Evolutionary conservation across 148 eudicot species (phyloP).

Genomic region (Euryodendron excelsum): DNA sequence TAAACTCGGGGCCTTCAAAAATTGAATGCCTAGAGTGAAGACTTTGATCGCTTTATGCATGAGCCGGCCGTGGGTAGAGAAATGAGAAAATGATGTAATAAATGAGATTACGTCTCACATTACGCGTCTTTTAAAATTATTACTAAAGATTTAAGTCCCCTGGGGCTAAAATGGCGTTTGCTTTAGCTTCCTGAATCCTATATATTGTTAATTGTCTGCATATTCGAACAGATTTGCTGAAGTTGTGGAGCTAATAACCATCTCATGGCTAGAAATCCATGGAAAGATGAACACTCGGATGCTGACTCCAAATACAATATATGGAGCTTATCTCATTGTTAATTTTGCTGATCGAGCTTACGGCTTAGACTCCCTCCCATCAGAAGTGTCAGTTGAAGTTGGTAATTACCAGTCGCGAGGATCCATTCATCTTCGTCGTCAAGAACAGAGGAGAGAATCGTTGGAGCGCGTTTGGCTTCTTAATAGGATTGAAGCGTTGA

Average conservation of each 20-base stretch:
- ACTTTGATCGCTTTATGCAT: too few species aligned
- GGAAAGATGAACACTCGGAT: conserved; percentile 24
- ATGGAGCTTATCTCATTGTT: conserved; percentile 52
- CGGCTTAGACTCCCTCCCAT: conserved; percentile 54
- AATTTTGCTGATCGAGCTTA: conserved; percentile 44
- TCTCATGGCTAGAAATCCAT: conserved; percentile 59
- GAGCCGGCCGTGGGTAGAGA: too few species aligned
- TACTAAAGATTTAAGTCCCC: too few species aligned
- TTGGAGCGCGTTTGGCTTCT: conserved; percentile 16
- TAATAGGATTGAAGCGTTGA: conserved; percentile 21
- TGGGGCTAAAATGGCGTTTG: too few species aligned
- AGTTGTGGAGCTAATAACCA: conserved; percentile 49
- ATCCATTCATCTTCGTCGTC: conserved; percentile 23
- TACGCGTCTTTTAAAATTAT: too few species aligned
- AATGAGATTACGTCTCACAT: too few species aligned
- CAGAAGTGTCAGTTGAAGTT: conserved; percentile 42
- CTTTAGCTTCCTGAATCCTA: neutral
- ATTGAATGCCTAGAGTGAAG: too few species aligned
- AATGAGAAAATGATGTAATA: too few species aligned
- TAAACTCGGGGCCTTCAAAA: too few species aligned
- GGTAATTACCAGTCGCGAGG: conserved; percentile 27
- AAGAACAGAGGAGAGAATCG: conserved; percentile 10
- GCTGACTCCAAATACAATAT: conserved; percentile 43
- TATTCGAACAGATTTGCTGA: conserved; percentile 42
- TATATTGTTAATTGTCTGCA: neutral